phyloP scores from a whole-genome alignment of 805 yeast species.

The Wickerhamomyces strasburgensis region DNA sequence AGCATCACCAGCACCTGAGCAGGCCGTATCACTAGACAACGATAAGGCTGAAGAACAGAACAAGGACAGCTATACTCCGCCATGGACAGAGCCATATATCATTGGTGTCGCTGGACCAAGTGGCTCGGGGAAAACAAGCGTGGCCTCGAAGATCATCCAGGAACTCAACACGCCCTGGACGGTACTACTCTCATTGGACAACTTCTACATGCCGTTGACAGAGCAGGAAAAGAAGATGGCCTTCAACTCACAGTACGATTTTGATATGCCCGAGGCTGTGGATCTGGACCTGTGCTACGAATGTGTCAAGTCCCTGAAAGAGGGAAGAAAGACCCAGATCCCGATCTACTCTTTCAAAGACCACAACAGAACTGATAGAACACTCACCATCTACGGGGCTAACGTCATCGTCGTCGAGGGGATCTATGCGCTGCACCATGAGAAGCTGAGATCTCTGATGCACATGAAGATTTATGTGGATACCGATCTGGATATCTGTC shows the following conservation, averaged over 20 bases:
- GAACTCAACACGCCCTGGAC: conserved; percentile 91
- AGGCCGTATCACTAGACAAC: not conserved
- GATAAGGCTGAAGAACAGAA: conserved; percentile 1
- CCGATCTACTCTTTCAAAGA: conserved; percentile 65
- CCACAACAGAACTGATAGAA: conserved; percentile 56
- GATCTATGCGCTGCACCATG: conserved; percentile 73
- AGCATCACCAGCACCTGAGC: too few relatives aligned
- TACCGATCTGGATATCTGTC: conserved; percentile 88
- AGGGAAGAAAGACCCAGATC: conserved; percentile 62
- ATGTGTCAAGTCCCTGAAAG: conserved; percentile 60
- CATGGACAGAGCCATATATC: conserved; percentile 85
- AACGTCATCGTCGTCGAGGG: conserved; percentile 93
- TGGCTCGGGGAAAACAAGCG: conserved; percentile 93
- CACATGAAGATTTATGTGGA: conserved; percentile 88
- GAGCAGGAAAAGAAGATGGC: conserved; percentile 60
- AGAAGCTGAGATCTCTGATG: conserved; percentile 65
- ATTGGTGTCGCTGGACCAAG: conserved; percentile 85
- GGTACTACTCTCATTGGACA: conserved; percentile 81
- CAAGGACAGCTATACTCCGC: conserved; percentile 46
- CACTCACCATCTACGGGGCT: conserved; percentile 84
- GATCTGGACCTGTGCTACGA: conserved; percentile 70
- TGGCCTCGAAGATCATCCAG: conserved; percentile 76
- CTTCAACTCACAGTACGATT: conserved; percentile 67
- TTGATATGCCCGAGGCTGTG: conserved; percentile 81
- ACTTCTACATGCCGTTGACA: conserved; percentile 76